These are phyloP conservation scores for Aspergillus homomorphus DNA, from an alignment of 495 filamentous ascomycete species.

Conservation along the genomic window DNA sequence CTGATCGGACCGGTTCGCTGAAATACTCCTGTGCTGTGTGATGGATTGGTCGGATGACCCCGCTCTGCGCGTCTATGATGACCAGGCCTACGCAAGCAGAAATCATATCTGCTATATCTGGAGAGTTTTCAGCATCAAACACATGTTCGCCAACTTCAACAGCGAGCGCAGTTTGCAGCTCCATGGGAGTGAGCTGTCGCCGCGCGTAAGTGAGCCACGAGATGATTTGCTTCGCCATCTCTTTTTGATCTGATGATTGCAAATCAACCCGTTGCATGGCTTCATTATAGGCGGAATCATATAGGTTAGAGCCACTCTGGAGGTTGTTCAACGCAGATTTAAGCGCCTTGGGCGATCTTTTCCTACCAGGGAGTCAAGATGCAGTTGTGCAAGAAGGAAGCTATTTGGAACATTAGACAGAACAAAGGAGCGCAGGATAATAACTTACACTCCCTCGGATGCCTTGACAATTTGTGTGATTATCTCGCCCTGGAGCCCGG, in stretches of 20 bases:
- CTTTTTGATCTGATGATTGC: neutral
- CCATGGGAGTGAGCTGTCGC: no score
- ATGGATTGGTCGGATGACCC: no score
- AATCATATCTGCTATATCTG: no score
- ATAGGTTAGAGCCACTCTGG: conserved; percentile 16
- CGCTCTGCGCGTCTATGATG: no score
- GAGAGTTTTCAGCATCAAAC: no score
- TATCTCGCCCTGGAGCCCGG: conserved; percentile 30
- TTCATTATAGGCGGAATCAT: conserved; percentile 23
- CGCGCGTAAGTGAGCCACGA: neutral
- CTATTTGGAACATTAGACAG: conserved; percentile 19
- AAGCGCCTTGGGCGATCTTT: conserved; percentile 32
- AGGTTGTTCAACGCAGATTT: conserved; percentile 32
- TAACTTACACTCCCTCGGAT: conserved; percentile 41
- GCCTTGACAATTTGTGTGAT: conserved; percentile 24
- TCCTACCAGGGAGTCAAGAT: conserved; percentile 44
- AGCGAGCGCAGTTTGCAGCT: no score
- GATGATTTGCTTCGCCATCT: neutral
- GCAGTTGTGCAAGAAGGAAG: conserved; percentile 55
- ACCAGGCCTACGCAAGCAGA: no score
- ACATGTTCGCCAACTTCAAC: no score
- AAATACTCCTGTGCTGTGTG: no score
- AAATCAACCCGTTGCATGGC: conserved; percentile 20
- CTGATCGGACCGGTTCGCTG: no score
- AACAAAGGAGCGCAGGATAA: conserved; percentile 7